Conservation (phyloP, 768 basidiomycete species). For the Lepiota brunneoincarnata region DNA sequence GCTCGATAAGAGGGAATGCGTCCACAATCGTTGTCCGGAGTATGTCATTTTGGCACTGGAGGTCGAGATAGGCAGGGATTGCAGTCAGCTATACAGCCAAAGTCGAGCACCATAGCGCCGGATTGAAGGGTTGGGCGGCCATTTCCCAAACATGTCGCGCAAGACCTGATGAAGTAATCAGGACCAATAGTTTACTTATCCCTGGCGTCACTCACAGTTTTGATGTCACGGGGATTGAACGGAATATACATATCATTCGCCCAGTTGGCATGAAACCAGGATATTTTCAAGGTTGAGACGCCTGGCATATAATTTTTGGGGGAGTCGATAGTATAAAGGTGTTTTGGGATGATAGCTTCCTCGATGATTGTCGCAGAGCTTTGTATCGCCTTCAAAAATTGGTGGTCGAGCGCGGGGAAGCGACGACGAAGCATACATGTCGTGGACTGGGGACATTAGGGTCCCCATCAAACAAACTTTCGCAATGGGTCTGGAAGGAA, state of each 20-base stretch:
- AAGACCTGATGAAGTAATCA: background rate
- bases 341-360: constrained; percentile 3
- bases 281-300: constrained; percentile 3
- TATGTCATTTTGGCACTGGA: background rate
- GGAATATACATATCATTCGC: background rate
- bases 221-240: background rate
- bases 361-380: background rate
- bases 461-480: constrained; percentile 8
- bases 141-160: background rate
- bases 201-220: background rate
- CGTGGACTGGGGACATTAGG: background rate
- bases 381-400: background rate
- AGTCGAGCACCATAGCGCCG: background rate
- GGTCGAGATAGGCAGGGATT: background rate
- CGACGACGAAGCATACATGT: background rate
- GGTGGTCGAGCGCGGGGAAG: constrained; percentile 1
- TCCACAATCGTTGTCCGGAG: background rate
- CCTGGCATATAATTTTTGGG: background rate
- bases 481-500: background rate
- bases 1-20: constrained; percentile 6
- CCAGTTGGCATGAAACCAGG: constrained; percentile 10
- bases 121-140: constrained; percentile 4
- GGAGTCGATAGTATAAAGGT: background rate
- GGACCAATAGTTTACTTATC: background rate
- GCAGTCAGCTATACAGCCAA: background rate